A percentile compares a stretch with the other conserved stretches of the same genome.
Evolutionary conservation across 208 protist genomes (phyloP).

Genomic region (Strigomonas culicis): DNA sequence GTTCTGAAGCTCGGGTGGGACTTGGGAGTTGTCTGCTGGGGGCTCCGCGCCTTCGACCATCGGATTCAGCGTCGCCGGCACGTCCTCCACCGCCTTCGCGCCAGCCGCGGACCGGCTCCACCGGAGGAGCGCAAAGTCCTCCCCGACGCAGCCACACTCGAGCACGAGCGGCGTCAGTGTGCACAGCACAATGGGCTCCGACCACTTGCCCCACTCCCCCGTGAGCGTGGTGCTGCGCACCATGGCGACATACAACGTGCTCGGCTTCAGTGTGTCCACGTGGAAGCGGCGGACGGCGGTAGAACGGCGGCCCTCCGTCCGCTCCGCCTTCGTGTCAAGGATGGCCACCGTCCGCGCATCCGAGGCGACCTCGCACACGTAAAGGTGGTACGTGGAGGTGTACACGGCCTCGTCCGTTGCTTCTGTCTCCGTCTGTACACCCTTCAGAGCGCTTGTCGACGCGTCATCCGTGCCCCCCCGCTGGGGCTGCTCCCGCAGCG

Average conservation of each 20-base stretch:
- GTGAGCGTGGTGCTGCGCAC: conserved; percentile 50
- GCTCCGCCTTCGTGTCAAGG: not conserved
- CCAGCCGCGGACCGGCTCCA: conserved; percentile 30
- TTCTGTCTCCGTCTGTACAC: not conserved
- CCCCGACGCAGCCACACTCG: conserved; percentile 52
- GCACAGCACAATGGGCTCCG: conserved; percentile 69
- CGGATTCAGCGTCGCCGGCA: not conserved
- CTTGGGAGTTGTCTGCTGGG: too few relatives aligned
- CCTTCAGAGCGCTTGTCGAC: not conserved
- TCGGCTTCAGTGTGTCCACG: conserved; percentile 49
- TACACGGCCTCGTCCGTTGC: not conserved
- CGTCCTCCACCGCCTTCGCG: not conserved
- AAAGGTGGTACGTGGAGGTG: not conserved
- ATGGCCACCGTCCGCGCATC: not conserved
- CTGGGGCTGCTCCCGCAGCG: too few relatives aligned
- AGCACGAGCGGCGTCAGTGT: conserved; percentile 81
- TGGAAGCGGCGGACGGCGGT: conserved; percentile 15
- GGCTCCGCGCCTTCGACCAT: not conserved
- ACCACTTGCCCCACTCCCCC: conserved; percentile 88
- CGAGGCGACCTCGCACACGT: not conserved
- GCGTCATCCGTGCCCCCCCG: too few relatives aligned
- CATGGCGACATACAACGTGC: conserved; percentile 65
- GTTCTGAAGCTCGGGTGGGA: not conserved
- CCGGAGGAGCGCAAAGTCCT: conserved; percentile 77
- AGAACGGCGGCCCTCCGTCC: not conserved